Evolutionary conservation across 768 basidiomycete species (phyloP), one percentile per base, ranked within the genome.

Genomic region (Serpula lacrymans): DNA sequence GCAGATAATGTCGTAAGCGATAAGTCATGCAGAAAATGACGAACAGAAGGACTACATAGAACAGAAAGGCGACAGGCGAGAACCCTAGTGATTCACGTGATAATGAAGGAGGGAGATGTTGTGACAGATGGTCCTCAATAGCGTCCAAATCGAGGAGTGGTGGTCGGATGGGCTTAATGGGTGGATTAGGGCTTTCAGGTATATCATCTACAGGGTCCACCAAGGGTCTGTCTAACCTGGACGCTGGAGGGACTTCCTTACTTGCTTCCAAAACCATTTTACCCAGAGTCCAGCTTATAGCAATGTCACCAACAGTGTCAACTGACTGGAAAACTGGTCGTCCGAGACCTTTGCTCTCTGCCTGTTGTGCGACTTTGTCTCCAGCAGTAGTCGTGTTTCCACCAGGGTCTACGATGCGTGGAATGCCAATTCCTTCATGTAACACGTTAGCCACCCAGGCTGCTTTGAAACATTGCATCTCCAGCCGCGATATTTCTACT

Each of bases 391-490:
- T 81, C 29, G 64, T 62, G 54, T 92, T 89, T 1, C 94, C 94
- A 2, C 80, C 88, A 1, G 78, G 71, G 59, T 97, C 95, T 37
- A 89, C 78, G 23, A 96, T 82, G 20, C 96, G 75, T 18, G 96
- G 96, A 58, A 99, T 78, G 7, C 93, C 93, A 36, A 99, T 84
- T 22, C 96, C 96, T 58, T 96, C 91, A 51, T 98, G 95, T 2
- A 99, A 64, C 26, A 99, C 86, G 62, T 98, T 97, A 37, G 87
- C 83, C 40, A 99, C 77, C 96, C 96, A 99, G 2, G 96, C 94
- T 1, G 95, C 92, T 63, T 99, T 99, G 82, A 99, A 99, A 60
- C 96, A 99, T 59, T 98, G 96, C 88, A 95, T 88, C 65, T 95
- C 80, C 44, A 99, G 65, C 33, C 95, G 78, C 17, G 88, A 77